Conservation (phyloP, 805 yeast species). For the Phaffomyces opuntiae region DNA sequence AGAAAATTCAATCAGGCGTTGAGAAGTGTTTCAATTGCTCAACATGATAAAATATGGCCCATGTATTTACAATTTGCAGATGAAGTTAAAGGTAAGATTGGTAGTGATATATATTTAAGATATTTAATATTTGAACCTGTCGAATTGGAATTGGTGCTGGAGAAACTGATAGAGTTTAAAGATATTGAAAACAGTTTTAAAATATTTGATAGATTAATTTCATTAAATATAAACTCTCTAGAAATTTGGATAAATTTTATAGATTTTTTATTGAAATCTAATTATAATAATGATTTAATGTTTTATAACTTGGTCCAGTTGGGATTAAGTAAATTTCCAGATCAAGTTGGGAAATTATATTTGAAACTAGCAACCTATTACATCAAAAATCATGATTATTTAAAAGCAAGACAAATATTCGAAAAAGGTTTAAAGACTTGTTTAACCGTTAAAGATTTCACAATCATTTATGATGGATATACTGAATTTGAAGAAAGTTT, state of each 20-base stretch:
- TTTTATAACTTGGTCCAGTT: constrained; percentile 30
- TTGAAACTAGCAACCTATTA: constrained; percentile 43
- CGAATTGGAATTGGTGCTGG: constrained; percentile 27
- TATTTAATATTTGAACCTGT: constrained; percentile 25
- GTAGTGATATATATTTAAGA: constrained; percentile 23
- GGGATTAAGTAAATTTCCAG: constrained; percentile 43
- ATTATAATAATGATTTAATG: constrained; percentile 12
- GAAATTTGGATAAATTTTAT: constrained; percentile 42
- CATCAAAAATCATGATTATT: constrained; percentile 30
- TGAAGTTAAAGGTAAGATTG: constrained; percentile 32
- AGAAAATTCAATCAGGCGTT: constrained; percentile 44
- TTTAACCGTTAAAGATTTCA: constrained; percentile 52
- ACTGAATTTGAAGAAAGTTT: constrained; percentile 52
- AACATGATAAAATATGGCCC: constrained; percentile 51
- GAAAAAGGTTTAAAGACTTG: constrained; percentile 42
- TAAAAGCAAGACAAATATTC: constrained; percentile 35
- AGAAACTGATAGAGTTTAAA: constrained; percentile 28
- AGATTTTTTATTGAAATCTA: constrained; percentile 28
- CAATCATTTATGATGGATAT: constrained; percentile 54
- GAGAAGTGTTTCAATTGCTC: constrained; percentile 39
- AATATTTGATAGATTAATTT: constrained; percentile 29
- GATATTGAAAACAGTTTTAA: constrained; percentile 23
- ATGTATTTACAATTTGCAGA: constrained; percentile 44
- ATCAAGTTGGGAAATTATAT: constrained; percentile 46
- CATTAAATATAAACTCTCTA: constrained; percentile 34